phyloP scores from a whole-genome alignment of 2,329 filamentous ascomycete species.

The Neonectria neomacrospora region DNA sequence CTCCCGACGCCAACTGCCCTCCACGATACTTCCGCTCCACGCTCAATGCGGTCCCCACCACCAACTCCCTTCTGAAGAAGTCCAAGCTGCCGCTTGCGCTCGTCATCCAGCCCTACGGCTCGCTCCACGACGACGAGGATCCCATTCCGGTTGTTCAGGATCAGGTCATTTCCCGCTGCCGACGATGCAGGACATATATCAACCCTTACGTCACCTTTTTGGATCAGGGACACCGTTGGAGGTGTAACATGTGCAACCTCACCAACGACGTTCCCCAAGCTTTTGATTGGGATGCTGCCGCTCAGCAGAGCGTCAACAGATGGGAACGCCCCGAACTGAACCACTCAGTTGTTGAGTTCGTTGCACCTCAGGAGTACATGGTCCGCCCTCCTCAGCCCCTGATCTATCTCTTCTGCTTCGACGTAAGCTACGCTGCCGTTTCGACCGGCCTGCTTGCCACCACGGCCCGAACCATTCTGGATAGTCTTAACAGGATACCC shows the following conservation, averaged over 20 bases:
- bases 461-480: conserved; percentile 90
- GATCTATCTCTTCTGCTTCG: conserved; percentile 94
- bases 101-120: conserved; percentile 93
- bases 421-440: conserved; percentile 91
- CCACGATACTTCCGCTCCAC: conserved; percentile 96
- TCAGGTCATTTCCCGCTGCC: conserved; percentile 95
- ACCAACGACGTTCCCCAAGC: conserved; percentile 99
- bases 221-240: conserved; percentile 96
- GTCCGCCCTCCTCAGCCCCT: conserved; percentile 95
- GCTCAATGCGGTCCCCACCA: conserved; percentile 92
- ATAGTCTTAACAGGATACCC: conserved; percentile 96
- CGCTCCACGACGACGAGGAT: conserved; percentile 93
- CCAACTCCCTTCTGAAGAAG: conserved; percentile 93
- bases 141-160: conserved; percentile 92
- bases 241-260: conserved; percentile 99
- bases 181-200: conserved; percentile 96
- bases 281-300: conserved; percentile 95
- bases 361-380: conserved; percentile 99
- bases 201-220: conserved; percentile 97
- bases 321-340: conserved; percentile 95
- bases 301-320: conserved; percentile 90
- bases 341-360: conserved; percentile 95
- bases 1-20: conserved; percentile 89
- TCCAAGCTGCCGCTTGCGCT: conserved; percentile 95
- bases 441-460: conserved; percentile 93